Conservation (phyloP, 192 early-diverging fungal species). For the Gigaspora rosea region DNA sequence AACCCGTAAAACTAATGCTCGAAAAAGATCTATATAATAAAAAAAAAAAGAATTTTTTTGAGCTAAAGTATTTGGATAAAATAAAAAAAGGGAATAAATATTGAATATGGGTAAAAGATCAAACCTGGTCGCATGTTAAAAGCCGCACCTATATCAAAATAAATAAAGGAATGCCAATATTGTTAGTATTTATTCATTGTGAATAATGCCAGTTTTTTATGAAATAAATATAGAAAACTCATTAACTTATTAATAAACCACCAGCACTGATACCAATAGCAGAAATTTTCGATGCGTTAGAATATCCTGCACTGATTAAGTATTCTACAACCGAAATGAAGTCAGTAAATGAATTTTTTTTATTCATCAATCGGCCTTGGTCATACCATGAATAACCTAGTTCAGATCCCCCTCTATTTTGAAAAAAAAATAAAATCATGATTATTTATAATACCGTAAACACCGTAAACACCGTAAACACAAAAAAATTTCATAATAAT, state of each 20-base stretch:
- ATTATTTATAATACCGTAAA: neutral
- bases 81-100: neutral
- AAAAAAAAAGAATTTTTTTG: slow-evolving; percentile 38
- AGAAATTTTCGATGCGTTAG: slow-evolving; percentile 56
- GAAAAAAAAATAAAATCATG: neutral
- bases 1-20: slow-evolving; percentile 72
- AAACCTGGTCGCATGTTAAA: slow-evolving; percentile 24
- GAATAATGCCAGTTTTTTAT: neutral
- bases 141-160: slow-evolving; percentile 21
- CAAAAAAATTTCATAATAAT: neutral
- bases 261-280: slow-evolving; percentile 78
- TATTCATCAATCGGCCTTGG: slow-evolving; percentile 68
- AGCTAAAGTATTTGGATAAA: too few relatives aligned
- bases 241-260: slow-evolving; percentile 68
- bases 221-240: neutral
- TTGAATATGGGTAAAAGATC: neutral
- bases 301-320: slow-evolving; percentile 60
- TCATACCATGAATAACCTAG: slow-evolving; percentile 79
- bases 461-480: neutral
- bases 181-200: neutral
- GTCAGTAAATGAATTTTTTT: slow-evolving; percentile 74
- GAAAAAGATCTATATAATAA: slow-evolving; percentile 60
- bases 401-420: slow-evolving; percentile 73
- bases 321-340: slow-evolving; percentile 68
- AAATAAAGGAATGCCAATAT: slow-evolving; percentile 30